A percentile compares a stretch with the other conserved stretches of the same genome.
Evolutionary conservation across 768 basidiomycete species (phyloP).

Genomic region (Russula lepida): DNA sequence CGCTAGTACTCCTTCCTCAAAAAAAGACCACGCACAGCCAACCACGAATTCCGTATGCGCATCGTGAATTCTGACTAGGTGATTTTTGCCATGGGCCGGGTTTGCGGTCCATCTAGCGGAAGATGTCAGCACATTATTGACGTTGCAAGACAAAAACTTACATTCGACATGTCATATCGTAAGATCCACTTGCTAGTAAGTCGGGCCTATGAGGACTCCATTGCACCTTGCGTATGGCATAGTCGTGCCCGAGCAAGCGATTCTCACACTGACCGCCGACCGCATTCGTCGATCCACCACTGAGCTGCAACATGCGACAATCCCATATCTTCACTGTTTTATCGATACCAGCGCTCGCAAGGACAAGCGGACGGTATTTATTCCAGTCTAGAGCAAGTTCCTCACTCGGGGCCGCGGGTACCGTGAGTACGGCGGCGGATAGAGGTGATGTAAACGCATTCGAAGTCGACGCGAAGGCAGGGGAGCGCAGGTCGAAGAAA

Average conservation of each 20-base stretch:
- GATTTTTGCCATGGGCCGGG: conserved; percentile 40
- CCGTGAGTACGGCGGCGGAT: conserved; percentile 62
- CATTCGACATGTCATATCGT: conserved; percentile 95
- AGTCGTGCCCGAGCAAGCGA: conserved; percentile 77
- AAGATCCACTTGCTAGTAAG: conserved; percentile 63
- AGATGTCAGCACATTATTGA: neutral
- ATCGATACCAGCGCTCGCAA: conserved; percentile 78
- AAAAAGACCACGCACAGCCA: conserved; percentile 87
- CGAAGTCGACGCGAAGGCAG: conserved; percentile 42
- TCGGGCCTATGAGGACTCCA: conserved; percentile 80
- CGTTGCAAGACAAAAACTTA: conserved; percentile 35
- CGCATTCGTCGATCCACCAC: conserved; percentile 33
- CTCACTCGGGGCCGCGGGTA: conserved; percentile 73
- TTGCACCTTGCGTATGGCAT: conserved; percentile 80
- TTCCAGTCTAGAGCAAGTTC: conserved; percentile 86
- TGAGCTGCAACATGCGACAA: conserved; percentile 69
- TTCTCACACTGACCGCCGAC: conserved; percentile 68
- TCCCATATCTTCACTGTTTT: conserved; percentile 75
- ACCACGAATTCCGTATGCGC: conserved; percentile 93
- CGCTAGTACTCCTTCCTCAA: conserved; percentile 77
- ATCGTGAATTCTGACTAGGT: conserved; percentile 67
- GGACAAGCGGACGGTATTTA: conserved; percentile 71
- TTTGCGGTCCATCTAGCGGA: conserved; percentile 58
- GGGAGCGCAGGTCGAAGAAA: conserved; percentile 70
- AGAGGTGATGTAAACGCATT: conserved; percentile 60